A percentile compares a stretch with the other conserved stretches of the same genome.
phyloP scores from a whole-genome alignment of 768 basidiomycete species.

The Pleurotus giganteus region DNA sequence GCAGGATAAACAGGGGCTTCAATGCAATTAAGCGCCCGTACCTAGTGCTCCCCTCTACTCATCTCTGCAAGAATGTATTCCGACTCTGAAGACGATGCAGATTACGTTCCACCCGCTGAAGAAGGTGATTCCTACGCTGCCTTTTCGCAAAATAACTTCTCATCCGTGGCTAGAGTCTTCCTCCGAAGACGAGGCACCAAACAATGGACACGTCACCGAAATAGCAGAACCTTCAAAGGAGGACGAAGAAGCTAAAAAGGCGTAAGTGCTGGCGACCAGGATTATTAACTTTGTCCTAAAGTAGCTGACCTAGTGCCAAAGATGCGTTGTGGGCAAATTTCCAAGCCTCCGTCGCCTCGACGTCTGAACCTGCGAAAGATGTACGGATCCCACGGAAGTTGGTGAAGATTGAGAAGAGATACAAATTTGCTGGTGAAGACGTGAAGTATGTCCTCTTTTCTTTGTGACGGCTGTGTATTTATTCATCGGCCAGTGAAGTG shows the following conservation, averaged over 20 bases:
- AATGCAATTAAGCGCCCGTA: no score
- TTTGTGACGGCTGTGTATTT: not conserved
- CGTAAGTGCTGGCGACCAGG: conserved; percentile 26
- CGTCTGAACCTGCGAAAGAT: conserved; percentile 14
- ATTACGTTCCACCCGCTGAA: conserved; percentile 60
- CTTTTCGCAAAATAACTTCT: not conserved
- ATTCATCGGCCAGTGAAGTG: conserved; percentile 53
- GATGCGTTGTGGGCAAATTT: conserved; percentile 69
- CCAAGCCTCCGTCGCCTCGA: conserved; percentile 52
- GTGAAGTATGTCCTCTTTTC: conserved; percentile 51
- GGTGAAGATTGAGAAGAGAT: conserved; percentile 69
- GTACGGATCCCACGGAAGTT: conserved; percentile 30
- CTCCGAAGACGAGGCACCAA: conserved; percentile 31
- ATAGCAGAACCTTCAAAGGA: conserved; percentile 24
- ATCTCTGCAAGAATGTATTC: conserved; percentile 26
- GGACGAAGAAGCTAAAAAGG: conserved; percentile 43
- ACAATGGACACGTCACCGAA: conserved; percentile 31
- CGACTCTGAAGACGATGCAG: conserved; percentile 70
- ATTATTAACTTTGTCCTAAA: conserved; percentile 3
- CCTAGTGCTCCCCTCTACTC: not conserved
- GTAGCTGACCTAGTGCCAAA: conserved; percentile 42
- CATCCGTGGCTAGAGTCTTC: conserved; percentile 29
- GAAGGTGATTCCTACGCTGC: conserved; percentile 24
- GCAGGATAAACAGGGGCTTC: no score
- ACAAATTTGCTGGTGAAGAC: conserved; percentile 76